Evolutionary conservation across 73 alveolate genomes (phyloP), one percentile per base, ranked within the genome.

Genomic region (Symbiodinium pilosum): DNA sequence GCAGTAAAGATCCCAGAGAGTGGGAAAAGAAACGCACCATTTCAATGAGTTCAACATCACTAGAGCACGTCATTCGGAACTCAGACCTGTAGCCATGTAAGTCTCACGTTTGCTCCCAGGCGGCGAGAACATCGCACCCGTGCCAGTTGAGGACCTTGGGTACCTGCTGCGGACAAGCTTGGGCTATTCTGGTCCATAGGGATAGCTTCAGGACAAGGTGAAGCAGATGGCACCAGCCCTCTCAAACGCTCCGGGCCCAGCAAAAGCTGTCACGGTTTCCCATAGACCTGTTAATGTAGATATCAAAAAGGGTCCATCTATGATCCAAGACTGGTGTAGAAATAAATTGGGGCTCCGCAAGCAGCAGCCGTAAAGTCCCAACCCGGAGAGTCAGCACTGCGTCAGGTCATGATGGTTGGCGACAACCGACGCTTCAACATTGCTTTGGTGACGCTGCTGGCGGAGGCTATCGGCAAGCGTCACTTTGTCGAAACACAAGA

Each of bases 111-210:
- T 3, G 28, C 84, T 30, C 39, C 89, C 84, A 87, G 97, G 97
- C 16, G 99, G 99, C 36, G 99, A 99, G 87, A 99, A 99, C 93
- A 99, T 99, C 32, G 99, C 99, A 26, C 99, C 99, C 14, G 93
- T 98, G 32, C 93, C 93, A 9, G 99, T 99, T 39, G 99, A 99
- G 85, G 99, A 98, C 51, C 36, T 64, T 64, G 81, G 38, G 20
- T 64, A 9, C 32, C 2, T 30, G 32, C 30, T 30, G 81, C n/a
- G n/a, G n/a, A n/a, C n/a, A n/a, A n/a, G 38, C 75, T 26, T 11
- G 38, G 81, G 44, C 86, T 12, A 36, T 12, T 11, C 2, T 4
- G 44, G 16, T 26, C 21, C 42, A 30, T 69, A 38, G 40, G 92
- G 93, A 26, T 87, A 87, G 21, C 93, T 99, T n/a, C 99, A 99